A percentile compares a stretch with the other conserved stretches of the same genome.
phyloP scores from a whole-genome alignment of 2,329 filamentous ascomycete species.

The Penicillium digitatum region DNA sequence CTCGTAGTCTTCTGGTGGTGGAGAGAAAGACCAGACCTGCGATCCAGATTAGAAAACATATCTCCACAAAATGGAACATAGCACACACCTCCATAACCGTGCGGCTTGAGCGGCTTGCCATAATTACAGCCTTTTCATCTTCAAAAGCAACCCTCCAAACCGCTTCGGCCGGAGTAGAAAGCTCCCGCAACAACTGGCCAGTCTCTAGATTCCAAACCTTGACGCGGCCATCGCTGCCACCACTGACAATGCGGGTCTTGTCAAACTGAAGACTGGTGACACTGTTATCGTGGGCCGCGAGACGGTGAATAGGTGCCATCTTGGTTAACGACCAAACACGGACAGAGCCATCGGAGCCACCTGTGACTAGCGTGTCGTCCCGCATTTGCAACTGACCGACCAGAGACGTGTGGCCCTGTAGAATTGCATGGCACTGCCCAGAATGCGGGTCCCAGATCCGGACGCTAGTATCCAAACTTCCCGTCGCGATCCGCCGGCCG shows the following conservation, averaged over 20 bases:
- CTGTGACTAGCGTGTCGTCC: slow-evolving; percentile 89
- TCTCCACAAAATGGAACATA: not conserved
- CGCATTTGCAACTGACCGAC: slow-evolving; percentile 96
- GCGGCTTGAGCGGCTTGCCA: slow-evolving; percentile 77
- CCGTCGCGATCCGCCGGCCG: slow-evolving; percentile 86
- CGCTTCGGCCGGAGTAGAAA: slow-evolving; percentile 86
- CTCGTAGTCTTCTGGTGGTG: slow-evolving; percentile 51
- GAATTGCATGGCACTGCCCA: slow-evolving; percentile 80
- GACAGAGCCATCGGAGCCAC: slow-evolving; percentile 92
- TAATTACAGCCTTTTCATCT: slow-evolving; percentile 94
- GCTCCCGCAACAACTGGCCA: slow-evolving; percentile 81
- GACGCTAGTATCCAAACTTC: slow-evolving; percentile 93
- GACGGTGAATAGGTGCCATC: slow-evolving; percentile 85
- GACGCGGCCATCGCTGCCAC: slow-evolving; percentile 93
- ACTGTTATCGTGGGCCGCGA: slow-evolving; percentile 96
- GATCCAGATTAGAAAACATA: slow-evolving; percentile 9
- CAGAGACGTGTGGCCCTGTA: slow-evolving; percentile 94
- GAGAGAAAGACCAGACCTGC: slow-evolving; percentile 92
- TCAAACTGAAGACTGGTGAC: slow-evolving; percentile 98
- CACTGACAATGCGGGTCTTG: slow-evolving; percentile 89
- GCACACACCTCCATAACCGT: slow-evolving; percentile 92
- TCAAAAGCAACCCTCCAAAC: slow-evolving; percentile 98
- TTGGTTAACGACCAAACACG: slow-evolving; percentile 91
- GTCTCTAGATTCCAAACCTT: slow-evolving; percentile 98
- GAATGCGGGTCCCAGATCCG: slow-evolving; percentile 91